A percentile compares a stretch with the other conserved stretches of the same genome.
Conservation (phyloP, 176 grass and related monocot species). For the Tillandsia leiboldiana region DNA sequence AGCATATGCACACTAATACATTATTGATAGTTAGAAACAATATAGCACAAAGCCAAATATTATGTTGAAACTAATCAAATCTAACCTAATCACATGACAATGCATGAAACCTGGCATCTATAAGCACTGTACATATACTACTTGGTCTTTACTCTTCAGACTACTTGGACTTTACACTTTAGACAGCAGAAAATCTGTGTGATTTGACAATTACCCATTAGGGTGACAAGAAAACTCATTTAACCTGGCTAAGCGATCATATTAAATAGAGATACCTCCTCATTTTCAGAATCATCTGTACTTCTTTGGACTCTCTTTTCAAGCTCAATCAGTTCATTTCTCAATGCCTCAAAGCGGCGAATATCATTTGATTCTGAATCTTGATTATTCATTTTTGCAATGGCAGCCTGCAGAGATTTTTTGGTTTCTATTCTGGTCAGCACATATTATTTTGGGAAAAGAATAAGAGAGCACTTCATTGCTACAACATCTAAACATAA, state of each 20-base stretch:
- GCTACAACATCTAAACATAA: not conserved
- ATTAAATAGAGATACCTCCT: conserved; percentile 48
- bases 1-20: too few relatives aligned
- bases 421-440: not conserved
- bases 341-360: conserved; percentile 66
- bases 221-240: not conserved
- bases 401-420: conserved; percentile 27
- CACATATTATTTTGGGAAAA: conserved; percentile 1
- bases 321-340: conserved; percentile 71
- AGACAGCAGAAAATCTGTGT: not conserved
- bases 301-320: conserved; percentile 88
- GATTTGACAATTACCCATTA: not conserved
- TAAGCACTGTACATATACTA: too few relatives aligned
- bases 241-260: not conserved
- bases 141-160: too few relatives aligned
- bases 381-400: conserved; percentile 38
- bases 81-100: too few relatives aligned
- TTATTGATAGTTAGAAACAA: too few relatives aligned
- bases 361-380: conserved; percentile 51
- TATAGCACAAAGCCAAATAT: too few relatives aligned
- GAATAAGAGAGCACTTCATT: not conserved
- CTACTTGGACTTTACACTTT: too few relatives aligned
- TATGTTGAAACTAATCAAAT: too few relatives aligned
- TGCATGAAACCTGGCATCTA: too few relatives aligned
- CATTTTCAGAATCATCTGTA: conserved; percentile 44